Evolutionary conservation across 2,329 filamentous ascomycete genomes (phyloP).

Genomic region (Tothia fuscella): DNA sequence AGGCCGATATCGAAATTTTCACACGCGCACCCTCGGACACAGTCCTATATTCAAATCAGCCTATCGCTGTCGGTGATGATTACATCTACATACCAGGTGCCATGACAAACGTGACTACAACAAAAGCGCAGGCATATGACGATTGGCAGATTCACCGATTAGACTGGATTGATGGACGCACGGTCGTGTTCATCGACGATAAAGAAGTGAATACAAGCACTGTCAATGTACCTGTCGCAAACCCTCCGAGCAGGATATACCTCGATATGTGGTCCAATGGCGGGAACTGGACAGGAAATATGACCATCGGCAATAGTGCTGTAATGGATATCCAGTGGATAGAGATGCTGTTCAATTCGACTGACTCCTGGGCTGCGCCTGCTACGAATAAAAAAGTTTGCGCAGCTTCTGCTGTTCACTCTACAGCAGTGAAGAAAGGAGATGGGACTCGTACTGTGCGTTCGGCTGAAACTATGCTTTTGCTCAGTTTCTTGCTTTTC

Average conservation of each 20-base stretch:
- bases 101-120: constrained; percentile 27
- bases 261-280: constrained; percentile 53
- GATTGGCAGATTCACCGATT: constrained; percentile 48
- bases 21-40: constrained; percentile 29
- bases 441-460: no score
- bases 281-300: constrained; percentile 47
- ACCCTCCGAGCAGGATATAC: constrained; percentile 24
- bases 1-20: constrained; percentile 43
- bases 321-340: constrained; percentile 52
- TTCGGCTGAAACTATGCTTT: no score
- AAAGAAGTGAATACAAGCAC: constrained; percentile 39
- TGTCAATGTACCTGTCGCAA: constrained; percentile 43
- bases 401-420: no score
- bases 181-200: constrained; percentile 45
- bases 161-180: constrained; percentile 45
- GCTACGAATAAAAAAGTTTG: background rate
- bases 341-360: constrained; percentile 42
- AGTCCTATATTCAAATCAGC: constrained; percentile 46
- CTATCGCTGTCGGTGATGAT: constrained; percentile 35
- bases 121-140: constrained; percentile 37
- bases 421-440: no score
- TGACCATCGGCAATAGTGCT: constrained; percentile 39
- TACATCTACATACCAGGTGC: constrained; percentile 30
- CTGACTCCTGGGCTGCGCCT: background rate
- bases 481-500: no score